Percentiles rank a stretch among this genome's conserved stretches.
Evolutionary conservation across 192 early-diverging fungal species (phyloP).

Genomic region (Entophlyctis luteolus): DNA sequence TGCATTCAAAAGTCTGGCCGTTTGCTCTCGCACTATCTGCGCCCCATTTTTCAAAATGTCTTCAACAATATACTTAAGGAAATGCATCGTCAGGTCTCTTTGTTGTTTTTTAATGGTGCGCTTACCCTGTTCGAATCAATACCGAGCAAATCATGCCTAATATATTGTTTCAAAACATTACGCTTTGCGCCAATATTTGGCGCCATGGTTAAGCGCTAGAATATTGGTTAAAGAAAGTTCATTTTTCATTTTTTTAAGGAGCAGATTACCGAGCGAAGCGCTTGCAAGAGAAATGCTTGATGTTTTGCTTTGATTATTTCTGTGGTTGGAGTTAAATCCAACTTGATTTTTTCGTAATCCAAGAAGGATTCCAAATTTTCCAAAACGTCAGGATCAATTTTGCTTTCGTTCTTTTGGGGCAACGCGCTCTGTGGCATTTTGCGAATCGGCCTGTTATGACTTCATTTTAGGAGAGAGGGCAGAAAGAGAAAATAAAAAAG

Average conservation of each 20-base stretch:
- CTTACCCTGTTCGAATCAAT: slow-evolving; percentile 17
- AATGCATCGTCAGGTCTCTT: not conserved
- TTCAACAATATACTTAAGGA: not conserved
- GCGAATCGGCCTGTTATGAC: no score
- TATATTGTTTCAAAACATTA: slow-evolving; percentile 16
- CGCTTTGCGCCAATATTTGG: slow-evolving; percentile 7
- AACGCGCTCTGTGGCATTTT: no score
- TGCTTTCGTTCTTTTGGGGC: no score
- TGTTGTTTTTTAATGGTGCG: not conserved
- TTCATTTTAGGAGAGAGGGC: no score
- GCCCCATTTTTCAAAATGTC: slow-evolving; percentile 1
- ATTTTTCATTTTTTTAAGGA: not conserved
- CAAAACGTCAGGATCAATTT: not conserved
- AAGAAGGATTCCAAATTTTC: slow-evolving; percentile 19
- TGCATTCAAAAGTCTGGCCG: slow-evolving; percentile 34
- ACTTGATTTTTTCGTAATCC: slow-evolving; percentile 28
- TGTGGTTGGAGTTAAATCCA: slow-evolving; percentile 18
- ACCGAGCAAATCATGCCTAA: slow-evolving; percentile 32
- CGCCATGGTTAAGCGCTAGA: slow-evolving; percentile 11
- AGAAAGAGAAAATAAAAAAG: no score
- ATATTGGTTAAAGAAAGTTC: not conserved
- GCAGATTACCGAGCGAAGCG: slow-evolving; percentile 29
- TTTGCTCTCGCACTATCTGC: slow-evolving; percentile 26
- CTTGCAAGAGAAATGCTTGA: slow-evolving; percentile 36
- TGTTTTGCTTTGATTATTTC: slow-evolving; percentile 2